Evolutionary conservation across 2,329 filamentous ascomycete genomes (phyloP), one percentile per base, ranked within the genome.

Genomic region (Paecilomyces formosus): DNA sequence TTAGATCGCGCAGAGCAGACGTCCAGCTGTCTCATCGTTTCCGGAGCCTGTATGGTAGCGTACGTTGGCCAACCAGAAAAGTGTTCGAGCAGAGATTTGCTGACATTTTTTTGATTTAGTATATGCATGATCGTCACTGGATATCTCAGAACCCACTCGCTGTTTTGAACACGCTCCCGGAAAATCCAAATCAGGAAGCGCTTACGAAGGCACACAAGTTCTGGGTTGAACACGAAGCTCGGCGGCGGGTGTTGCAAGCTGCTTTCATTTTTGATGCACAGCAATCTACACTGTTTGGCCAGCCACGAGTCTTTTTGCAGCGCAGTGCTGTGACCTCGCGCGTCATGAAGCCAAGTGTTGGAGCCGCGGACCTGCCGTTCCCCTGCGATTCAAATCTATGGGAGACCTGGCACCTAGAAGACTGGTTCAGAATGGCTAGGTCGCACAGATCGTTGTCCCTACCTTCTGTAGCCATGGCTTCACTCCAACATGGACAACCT

Each of bases 181-280:
- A 60, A 33, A 61, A 66, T 11, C 62, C 56, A n/a, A 65, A 51
- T 33, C n/a, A 53, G 8, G 66, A 69, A 24, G 67, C 66, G 22
- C 58, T 72, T 15, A 58, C 61, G 53, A 64, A 63, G 55, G 70
- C 70, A 5, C 65, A 71, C 54, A 69, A 68, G 33, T 70, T 71
- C 58, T 74, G 70, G 71, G 60, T 71, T 24, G 70, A 72, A 55
- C 68, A 72, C 54, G 70, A 74, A 61, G 67, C 70, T 0, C 63
- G 71, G 30, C 61, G 71, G 54, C 62, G 71, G 18, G 68, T 74
- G 24, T 65, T 73, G 31, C 70, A 72, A 57, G 70, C 71, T 9
- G 66, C 65, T 15, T 70, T 68, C 26, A 66, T 73, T 13, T 63
- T 74, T 24, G 71, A 74, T 57, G 64, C 67, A 22, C 67, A 72